phyloP scores from a whole-genome alignment of 305 asterid genomes.

The Rubia occidens region DNA sequence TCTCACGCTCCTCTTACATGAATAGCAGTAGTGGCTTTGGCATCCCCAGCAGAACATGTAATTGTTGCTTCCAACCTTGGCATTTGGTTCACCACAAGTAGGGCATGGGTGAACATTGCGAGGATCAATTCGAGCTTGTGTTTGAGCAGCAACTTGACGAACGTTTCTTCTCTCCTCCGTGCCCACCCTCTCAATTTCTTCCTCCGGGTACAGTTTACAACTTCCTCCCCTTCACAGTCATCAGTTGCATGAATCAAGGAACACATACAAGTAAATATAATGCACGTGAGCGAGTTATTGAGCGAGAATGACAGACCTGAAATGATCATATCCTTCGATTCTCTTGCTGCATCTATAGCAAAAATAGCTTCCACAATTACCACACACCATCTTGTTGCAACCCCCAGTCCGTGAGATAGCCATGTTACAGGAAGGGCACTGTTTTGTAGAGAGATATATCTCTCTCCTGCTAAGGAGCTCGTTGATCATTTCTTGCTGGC shows the following conservation, averaged over 20 bases:
- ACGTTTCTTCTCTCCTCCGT: conserved; percentile 53
- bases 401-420: conserved; percentile 81
- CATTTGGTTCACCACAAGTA: conserved; percentile 51
- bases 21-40: conserved; percentile 74
- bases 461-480: conserved; percentile 55
- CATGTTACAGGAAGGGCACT: conserved; percentile 88
- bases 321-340: conserved; percentile 74
- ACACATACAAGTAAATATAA: background rate
- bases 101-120: conserved; percentile 53
- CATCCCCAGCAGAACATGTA: conserved; percentile 89
- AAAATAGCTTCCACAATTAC: conserved; percentile 66
- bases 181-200: conserved; percentile 49
- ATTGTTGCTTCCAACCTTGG: conserved; percentile 67
- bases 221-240: conserved; percentile 37
- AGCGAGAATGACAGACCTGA: conserved; percentile 38
- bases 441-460: conserved; percentile 52
- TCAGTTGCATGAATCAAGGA: background rate
- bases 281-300: background rate
- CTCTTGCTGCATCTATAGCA: conserved; percentile 65
- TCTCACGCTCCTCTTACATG: conserved; percentile 57
- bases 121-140: conserved; percentile 37
- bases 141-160: conserved; percentile 44
- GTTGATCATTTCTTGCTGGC: conserved; percentile 67
- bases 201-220: conserved; percentile 63
- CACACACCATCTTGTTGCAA: conserved; percentile 81